Evolutionary conservation across 2,329 filamentous ascomycete species (phyloP), one percentile per base, ranked within the genome.

Genomic region (Epichloe glyceriae): DNA sequence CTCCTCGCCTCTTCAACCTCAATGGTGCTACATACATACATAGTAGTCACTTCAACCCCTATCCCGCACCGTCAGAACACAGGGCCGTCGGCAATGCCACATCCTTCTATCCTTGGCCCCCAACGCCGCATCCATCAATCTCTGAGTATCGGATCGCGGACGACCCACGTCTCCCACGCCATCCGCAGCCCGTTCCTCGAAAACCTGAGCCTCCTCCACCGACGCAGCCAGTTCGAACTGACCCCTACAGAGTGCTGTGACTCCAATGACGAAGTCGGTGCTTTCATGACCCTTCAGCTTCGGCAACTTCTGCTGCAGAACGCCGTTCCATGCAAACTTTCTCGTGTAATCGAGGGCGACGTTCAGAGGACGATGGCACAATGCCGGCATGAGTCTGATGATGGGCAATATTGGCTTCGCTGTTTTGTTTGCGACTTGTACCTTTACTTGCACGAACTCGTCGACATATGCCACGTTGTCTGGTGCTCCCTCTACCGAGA

Each of bases 241-340:
- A 15, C 90, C 90, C 43, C 82, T 76, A 57, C 85, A 89, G 35
- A 95, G 76, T 34, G 84, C 78, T 41, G 86, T 86, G 42, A 90
- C 74, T 4, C 86, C 86, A 4, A 94, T 67, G 1, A 75, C 73
- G 20, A 86, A 72, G 53, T 83, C 76, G 0, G 74, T 72, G n/a
- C 68, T 77, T 43, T 76, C 71, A 4, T 79, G 76, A 0, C 81
- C 78, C 5, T 68, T 66, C 1, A 95, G 63, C 6, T 78, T 62
- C 0, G 85, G 81, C 0, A 95, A 69, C 2, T 79, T 74, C 60
- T 83, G 83, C 67, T 96, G 90, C 52, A 95, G 67, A 33, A 86
- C 82, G 1, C 90, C 90, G 56, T 88, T 91, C 83, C 88, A 93
- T 1, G 83, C 83, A 50, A 95, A 76, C 55, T 88, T 87, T 61